Conservation (phyloP, 2,329 filamentous ascomycete genomes). For the Aspergillus oerlinghausenensis region DNA sequence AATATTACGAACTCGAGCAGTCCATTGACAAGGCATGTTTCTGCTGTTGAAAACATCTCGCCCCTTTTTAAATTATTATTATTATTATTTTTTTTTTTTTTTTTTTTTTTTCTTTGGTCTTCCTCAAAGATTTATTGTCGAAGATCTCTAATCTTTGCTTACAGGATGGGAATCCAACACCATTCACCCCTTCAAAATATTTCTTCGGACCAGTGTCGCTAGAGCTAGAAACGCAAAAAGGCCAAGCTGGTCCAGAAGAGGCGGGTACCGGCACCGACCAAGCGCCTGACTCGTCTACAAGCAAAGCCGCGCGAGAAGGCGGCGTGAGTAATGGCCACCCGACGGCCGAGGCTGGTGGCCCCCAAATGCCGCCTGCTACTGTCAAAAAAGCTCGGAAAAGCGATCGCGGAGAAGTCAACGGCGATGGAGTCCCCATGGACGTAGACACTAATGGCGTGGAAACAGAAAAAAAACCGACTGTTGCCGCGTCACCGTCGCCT, state of each 20-base stretch:
- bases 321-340: slow-evolving; percentile 35
- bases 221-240: slow-evolving; percentile 27
- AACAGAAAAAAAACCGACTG: slow-evolving; percentile 23
- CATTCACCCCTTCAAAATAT: slow-evolving; percentile 35
- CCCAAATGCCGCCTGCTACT: slow-evolving; percentile 20
- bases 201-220: slow-evolving; percentile 45
- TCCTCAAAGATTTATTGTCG: background rate
- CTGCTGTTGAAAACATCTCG: background rate
- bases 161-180: slow-evolving; percentile 36
- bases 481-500: slow-evolving; percentile 18
- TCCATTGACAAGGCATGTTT: slow-evolving; percentile 45
- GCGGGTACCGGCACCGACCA: slow-evolving; percentile 27
- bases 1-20: slow-evolving; percentile 49
- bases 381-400: slow-evolving; percentile 33
- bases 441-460: slow-evolving; percentile 35
- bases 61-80: background rate
- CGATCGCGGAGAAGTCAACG: slow-evolving; percentile 27
- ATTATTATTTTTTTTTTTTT: too few species aligned
- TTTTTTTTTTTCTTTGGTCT: background rate
- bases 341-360: slow-evolving; percentile 21
- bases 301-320: slow-evolving; percentile 32
- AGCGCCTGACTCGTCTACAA: slow-evolving; percentile 26
- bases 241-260: slow-evolving; percentile 19
- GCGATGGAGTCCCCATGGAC: slow-evolving; percentile 36
- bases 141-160: slow-evolving; percentile 3